Evolutionary conservation across 1,139 yeast genomes (phyloP), one percentile per base, ranked within the genome.

Genomic region (Sugiyamaella grinbergsii): DNA sequence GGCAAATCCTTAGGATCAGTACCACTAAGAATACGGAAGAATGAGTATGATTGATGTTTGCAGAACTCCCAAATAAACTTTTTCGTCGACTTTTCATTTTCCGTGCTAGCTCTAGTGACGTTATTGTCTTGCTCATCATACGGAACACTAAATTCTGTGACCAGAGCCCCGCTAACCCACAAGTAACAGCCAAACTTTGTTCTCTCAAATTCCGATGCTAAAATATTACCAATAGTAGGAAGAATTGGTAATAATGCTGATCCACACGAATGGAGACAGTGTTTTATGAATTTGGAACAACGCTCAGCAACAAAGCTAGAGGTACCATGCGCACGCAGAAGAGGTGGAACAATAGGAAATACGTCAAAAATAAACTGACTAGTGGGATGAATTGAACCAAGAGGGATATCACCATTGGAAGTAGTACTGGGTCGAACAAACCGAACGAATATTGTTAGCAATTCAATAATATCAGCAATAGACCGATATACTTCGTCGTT

Each of bases 81-180:
- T 51, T 71, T 71, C 16, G 63, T 59, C 5, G 52, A 71, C 13
- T 41, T 16, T 19, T 65, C 66, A 18, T 70, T 69, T 2, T 11
- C 41, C n/a, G 13, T 20, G 66, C 26, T 3, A 6, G 3, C 7
- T 6, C 31, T 26, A 6, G 4, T 3, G 31, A 26, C n/a, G 31
- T 13, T 13, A 13, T 44, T 70, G 68, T 56, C 74, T 69, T 33
- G 23, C 8, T 42, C 50, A 74, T 62, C 57, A 11, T 46, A 50
- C 6, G 43, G 43, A 8, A 36, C 39, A 26, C 50, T 87, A 68
- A 79, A 90, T 56, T 87, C 94, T 54, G 89, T 80, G 49, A 91
- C 80, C 26, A 89, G 72, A 4, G 87, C 78, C 3, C 96, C 97
- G 2, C 95, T 84, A 15, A 88, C 94, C 94, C 96, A 91, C 53